Evolutionary conservation across 345 rosid species (phyloP), one percentile per base, ranked within the genome.

Genomic region (Raphanus raphanistrum): DNA sequence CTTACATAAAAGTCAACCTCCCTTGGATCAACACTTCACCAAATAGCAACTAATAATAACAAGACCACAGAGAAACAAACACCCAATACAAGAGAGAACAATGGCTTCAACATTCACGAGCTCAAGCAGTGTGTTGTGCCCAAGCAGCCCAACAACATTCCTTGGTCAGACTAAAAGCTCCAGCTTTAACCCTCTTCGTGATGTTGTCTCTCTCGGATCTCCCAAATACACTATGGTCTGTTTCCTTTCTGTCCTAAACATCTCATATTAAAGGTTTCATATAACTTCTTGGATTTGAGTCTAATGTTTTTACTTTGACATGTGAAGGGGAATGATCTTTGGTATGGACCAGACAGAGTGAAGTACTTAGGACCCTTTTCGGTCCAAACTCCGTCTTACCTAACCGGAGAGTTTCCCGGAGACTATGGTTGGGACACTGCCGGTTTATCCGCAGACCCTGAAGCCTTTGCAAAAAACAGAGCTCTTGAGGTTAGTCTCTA

Each of bases 401-500:
- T 92, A 73, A 92, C 84, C 60, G 95, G 97, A 76, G 97, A 92
- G 82, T 90, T 94, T 70, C 98, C 97, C 10, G 95, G 98, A 12
- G 98, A 94, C 77, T 92, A 92, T 71, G 96, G 98, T 66, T 94
- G 98, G 98, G 98, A 94, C 79, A 94, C 97, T 35, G 97, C 97
- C 63, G 96, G 98, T 58, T 71, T 92, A 45, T 92, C 97, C 3
- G 98, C 97, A 58, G 97, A 92, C 69, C 98, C 97, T 32, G 97
- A 94, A 82, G 98, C 98, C 77, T 92, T 95, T 50, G 97, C 97
- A 60, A 90, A 75, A 82, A 92, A 95, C 90, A 88, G 97, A 85
- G 98, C 97, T 86, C 97, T 95, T 76, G 99, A 92, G 90, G 97
- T 89, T 70, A 4, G 35, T 73, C 32, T 68, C 27, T 17, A 17